Evolutionary conservation across 768 basidiomycete species (phyloP), one percentile per base, ranked within the genome.

Genomic region (Tulasnella calospora): DNA sequence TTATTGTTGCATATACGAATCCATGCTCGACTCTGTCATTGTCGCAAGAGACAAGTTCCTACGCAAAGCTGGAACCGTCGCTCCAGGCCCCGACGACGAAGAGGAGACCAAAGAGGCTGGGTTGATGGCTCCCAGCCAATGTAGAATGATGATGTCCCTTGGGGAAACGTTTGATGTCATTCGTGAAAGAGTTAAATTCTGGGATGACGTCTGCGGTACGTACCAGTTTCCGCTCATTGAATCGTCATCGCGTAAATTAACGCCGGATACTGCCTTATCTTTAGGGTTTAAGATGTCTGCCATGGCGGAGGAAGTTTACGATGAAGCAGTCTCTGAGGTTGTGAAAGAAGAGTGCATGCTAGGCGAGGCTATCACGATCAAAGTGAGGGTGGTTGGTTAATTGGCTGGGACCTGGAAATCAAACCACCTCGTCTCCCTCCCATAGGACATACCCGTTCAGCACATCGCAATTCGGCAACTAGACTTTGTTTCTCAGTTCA

Each of bases 1-100:
- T 91, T 95, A 94, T 82, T 92, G 91, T 0, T 86, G 95, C 33
- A 88, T 98, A 30, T 98, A 98, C 84, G 97, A 99, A 84, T 94
- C 93, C 61, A 98, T 99, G 97, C 89, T 99, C 44, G 97, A 98
- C 84, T 97, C 96, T 1, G 97, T 99, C 23, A 86, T 99, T 27
- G 85, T 86, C 79, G 97, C 97, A 0, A 89, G 97, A 23, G 95
- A 98, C 83, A 88, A 92, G 30, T 98, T 95, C 85, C 87, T 99
- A 41, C 86, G 71, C 9, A 69, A 69, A 86, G 6, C 51, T 55
- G 35, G 41, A 33, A 23, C 55, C 15, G 67, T 69, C 23, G 73
- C 57, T 30, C 17, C 67, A 21, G 51, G 76, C 12, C 41, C 40
- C n/a, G 71, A 78, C 44, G 57, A 40, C 19, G 75, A 77, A 33